These are phyloP conservation scores for Yarrowia phangngaensis DNA, from an alignment of 805 yeast species.

Conservation along the genomic window DNA sequence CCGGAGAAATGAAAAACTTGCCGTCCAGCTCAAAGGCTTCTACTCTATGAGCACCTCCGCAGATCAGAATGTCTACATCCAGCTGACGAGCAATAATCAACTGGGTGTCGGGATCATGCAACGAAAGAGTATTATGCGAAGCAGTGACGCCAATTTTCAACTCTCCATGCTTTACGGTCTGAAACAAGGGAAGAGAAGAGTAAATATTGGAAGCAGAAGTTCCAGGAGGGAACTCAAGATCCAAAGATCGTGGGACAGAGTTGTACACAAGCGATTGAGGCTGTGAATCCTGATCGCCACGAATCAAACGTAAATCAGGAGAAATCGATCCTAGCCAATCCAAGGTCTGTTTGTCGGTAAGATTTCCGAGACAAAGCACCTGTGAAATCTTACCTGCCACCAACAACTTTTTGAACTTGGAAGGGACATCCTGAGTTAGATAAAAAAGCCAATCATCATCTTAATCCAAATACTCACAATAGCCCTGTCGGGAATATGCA, in stretches of 20 bases:
- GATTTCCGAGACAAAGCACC: slow-evolving; percentile 81
- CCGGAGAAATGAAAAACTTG: slow-evolving; percentile 92
- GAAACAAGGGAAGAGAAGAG: slow-evolving; percentile 53
- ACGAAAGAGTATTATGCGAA: slow-evolving; percentile 80
- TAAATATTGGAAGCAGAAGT: slow-evolving; percentile 4
- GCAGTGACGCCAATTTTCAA: slow-evolving; percentile 79
- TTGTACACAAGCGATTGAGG: slow-evolving; percentile 6
- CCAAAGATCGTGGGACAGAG: slow-evolving; percentile 13
- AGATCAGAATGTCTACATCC: slow-evolving; percentile 84
- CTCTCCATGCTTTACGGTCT: slow-evolving; percentile 63
- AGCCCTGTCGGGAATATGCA: slow-evolving; percentile 85
- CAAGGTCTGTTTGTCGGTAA: slow-evolving; percentile 59
- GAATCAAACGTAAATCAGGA: slow-evolving; percentile 43
- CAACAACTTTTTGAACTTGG: slow-evolving; percentile 65
- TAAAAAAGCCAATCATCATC: slow-evolving; percentile 3
- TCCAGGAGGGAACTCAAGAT: slow-evolving; percentile 6
- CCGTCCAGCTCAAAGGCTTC: slow-evolving; percentile 93
- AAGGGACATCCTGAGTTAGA: slow-evolving; percentile 29
- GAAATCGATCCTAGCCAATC: slow-evolving; percentile 65
- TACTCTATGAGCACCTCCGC: slow-evolving; percentile 91
- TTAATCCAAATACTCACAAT: slow-evolving; percentile 44
- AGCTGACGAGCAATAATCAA: slow-evolving; percentile 79
- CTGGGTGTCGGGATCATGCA: slow-evolving; percentile 79
- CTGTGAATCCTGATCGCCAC: slow-evolving; percentile 26
- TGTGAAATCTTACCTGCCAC: slow-evolving; percentile 83